These are phyloP conservation scores for Mycena vitilis DNA, from an alignment of 768 basidiomycete genomes.

Conservation along the genomic window DNA sequence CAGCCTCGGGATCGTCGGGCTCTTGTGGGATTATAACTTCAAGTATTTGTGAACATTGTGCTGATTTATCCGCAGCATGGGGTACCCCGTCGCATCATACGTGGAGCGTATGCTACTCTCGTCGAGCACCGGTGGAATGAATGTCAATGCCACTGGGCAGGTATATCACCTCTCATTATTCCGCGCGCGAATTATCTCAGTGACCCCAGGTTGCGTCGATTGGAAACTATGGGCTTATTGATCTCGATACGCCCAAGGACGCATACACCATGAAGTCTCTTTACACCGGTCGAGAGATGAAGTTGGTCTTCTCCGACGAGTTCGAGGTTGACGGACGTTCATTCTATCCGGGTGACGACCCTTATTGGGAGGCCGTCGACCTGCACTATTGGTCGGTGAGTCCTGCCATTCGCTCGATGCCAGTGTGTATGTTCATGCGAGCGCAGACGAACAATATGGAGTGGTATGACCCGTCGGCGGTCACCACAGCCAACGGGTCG, in stretches of 20 bases:
- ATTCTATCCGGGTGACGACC: conserved; percentile 63
- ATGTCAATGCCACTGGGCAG: conserved; percentile 84
- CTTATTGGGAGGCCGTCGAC: conserved; percentile 68
- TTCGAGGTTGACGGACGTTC: conserved; percentile 73
- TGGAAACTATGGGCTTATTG: conserved; percentile 55
- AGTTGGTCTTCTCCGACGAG: conserved; percentile 86
- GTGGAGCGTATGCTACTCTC: conserved; percentile 52
- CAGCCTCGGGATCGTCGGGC: conserved; percentile 60
- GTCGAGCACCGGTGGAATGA: conserved; percentile 47
- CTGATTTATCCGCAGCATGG: conserved; percentile 54
- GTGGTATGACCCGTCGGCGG: conserved; percentile 78
- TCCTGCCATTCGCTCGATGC: no score
- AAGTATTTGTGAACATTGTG: conserved; percentile 12
- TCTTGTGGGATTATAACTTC: conserved; percentile 58
- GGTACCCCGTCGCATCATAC: conserved; percentile 70
- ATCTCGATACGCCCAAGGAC: conserved; percentile 77
- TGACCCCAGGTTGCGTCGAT: conserved; percentile 18
- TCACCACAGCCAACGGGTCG: conserved; percentile 78
- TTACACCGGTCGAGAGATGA: conserved; percentile 60
- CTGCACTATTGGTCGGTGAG: conserved; percentile 22
- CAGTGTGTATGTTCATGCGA: background rate
- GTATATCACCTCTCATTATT: background rate
- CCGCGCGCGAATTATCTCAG: background rate
- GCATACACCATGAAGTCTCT: conserved; percentile 65
- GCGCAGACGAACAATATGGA: conserved; percentile 81